Conservation (phyloP, 2,329 filamentous ascomycete species). For the Fusarium zealandicum region DNA sequence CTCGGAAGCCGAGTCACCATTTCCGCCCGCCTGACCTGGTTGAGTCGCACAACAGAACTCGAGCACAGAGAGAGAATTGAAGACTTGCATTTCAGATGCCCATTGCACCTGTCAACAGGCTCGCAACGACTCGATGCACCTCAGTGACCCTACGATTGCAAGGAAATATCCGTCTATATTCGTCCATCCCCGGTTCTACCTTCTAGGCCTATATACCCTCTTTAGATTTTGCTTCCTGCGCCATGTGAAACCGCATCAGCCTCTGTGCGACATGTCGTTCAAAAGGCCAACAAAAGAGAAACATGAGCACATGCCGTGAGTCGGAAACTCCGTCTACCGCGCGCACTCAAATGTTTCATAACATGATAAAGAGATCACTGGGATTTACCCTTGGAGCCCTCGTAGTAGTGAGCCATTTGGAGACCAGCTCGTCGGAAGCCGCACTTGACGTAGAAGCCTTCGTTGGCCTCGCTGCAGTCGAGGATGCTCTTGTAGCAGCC, state of each 20-base stretch:
- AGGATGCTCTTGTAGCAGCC: constrained; percentile 98
- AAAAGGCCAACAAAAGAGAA: constrained; percentile 20
- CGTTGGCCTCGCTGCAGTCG: constrained; percentile 94
- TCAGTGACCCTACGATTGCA: background rate
- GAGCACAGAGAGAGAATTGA: background rate
- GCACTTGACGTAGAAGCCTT: constrained; percentile 98
- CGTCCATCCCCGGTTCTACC: constrained; percentile 22
- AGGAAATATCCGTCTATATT: constrained; percentile 30
- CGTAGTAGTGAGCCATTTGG: constrained; percentile 98
- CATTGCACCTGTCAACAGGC: background rate
- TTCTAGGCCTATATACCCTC: constrained; percentile 22
- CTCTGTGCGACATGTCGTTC: constrained; percentile 25
- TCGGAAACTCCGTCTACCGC: background rate
- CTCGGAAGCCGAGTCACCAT: constrained; percentile 21
- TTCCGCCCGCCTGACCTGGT: constrained; percentile 18
- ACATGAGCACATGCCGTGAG: background rate
- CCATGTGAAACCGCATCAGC: constrained; percentile 40
- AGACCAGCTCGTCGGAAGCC: constrained; percentile 90
- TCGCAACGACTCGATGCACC: background rate
- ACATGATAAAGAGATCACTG: constrained; percentile 34
- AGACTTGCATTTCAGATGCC: background rate
- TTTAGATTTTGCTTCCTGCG: constrained; percentile 43
- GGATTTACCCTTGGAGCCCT: constrained; percentile 58
- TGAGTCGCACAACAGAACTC: constrained; percentile 13
- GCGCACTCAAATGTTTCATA: background rate